Conservation (phyloP, 306 rosid species). For the Pachyrhizus erosus region DNA sequence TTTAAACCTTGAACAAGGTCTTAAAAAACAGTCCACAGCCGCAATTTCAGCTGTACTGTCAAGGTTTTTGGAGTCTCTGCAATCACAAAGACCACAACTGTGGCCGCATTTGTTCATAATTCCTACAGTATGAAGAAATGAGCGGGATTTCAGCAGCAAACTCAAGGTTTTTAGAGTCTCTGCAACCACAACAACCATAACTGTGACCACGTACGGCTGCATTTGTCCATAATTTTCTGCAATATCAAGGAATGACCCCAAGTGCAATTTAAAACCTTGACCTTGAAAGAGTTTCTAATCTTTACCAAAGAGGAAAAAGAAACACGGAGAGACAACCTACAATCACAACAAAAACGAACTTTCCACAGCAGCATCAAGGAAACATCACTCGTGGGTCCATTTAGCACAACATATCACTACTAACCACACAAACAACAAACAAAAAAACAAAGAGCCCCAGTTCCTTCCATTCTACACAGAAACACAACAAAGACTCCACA, state of each 20-base stretch:
- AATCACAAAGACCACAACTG: no score
- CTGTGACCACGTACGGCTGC: no score
- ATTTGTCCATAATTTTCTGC: not conserved
- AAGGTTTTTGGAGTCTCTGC: not conserved
- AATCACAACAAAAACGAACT: not conserved
- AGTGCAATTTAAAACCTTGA: not conserved
- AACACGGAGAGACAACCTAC: constrained; percentile 9
- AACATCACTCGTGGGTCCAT: constrained; percentile 19
- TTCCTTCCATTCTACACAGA: not conserved
- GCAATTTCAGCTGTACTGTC: not conserved
- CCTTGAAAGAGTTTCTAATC: not conserved
- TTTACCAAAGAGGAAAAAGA: not conserved
- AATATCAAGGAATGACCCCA: not conserved
- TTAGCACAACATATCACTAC: constrained; percentile 3
- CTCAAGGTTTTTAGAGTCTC: not conserved
- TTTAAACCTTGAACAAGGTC: not conserved
- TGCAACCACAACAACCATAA: not conserved
- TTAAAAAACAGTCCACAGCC: not conserved
- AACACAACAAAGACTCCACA: not conserved
- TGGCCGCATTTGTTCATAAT: not conserved
- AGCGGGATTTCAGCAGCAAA: not conserved
- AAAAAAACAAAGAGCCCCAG: not conserved
- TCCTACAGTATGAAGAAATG: not conserved
- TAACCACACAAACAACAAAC: not conserved
- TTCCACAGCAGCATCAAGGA: not conserved